A percentile compares a stretch with the other conserved stretches of the same genome.
Evolutionary conservation across 176 grass and related monocot genomes (phyloP).

Genomic region (Oryza longistaminata): DNA sequence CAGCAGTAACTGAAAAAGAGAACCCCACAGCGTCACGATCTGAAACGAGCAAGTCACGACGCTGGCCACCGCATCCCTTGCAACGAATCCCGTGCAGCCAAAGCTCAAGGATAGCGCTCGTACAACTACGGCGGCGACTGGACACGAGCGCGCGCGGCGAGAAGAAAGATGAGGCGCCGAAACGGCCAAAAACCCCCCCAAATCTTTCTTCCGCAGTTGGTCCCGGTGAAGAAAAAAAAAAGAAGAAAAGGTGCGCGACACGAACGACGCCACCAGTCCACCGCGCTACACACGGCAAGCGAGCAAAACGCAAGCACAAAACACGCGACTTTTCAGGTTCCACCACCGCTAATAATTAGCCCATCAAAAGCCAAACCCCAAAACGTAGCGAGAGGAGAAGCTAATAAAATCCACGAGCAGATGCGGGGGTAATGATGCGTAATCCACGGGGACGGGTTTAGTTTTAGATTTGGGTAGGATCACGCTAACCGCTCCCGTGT

Average conservation of each 20-base stretch:
- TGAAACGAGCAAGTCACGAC: constrained; percentile 19
- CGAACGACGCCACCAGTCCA: background rate
- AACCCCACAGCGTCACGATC: background rate
- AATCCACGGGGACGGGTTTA: background rate
- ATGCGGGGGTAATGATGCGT: background rate
- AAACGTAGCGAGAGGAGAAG: background rate
- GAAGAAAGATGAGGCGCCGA: background rate
- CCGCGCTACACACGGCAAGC: background rate
- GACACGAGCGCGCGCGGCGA: background rate
- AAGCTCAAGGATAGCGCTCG: background rate
- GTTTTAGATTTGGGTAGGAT: background rate
- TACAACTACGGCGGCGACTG: constrained; percentile 11
- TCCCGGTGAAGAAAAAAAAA: background rate
- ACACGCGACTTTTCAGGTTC: constrained; percentile 35
- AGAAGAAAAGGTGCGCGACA: background rate
- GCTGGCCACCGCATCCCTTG: background rate
- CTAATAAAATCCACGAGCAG: constrained; percentile 22
- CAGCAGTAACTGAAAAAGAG: constrained; percentile 31
- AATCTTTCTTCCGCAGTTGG: background rate
- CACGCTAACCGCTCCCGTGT: background rate
- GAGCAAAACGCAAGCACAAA: background rate
- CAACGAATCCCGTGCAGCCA: constrained; percentile 22
- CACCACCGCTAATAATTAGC: constrained; percentile 36
- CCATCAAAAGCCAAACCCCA: constrained; percentile 13
- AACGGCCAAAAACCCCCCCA: background rate